These are phyloP conservation scores for Neurospora sp. DNA, from an alignment of 495 filamentous ascomycete species.

Conservation along the genomic window DNA sequence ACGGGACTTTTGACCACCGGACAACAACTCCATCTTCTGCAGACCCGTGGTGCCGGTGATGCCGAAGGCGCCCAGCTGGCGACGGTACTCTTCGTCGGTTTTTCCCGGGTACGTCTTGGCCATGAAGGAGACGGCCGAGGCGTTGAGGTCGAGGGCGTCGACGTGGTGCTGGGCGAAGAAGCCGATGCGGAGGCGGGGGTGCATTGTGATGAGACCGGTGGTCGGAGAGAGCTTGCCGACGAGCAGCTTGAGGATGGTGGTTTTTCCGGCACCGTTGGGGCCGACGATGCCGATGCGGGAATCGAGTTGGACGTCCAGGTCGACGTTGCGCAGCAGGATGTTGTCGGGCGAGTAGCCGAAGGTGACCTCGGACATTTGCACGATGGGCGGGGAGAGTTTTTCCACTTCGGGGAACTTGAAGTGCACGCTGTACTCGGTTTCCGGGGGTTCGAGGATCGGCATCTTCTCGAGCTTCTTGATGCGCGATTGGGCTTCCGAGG, in stretches of 20 bases:
- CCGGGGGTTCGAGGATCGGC: slow-evolving; percentile 82
- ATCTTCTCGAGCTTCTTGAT: slow-evolving; percentile 99
- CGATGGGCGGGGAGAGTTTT: slow-evolving; percentile 92
- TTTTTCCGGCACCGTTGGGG: slow-evolving; percentile 98
- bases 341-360: slow-evolving; percentile 84
- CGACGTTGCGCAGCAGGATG: slow-evolving; percentile 72
- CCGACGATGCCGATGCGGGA: slow-evolving; percentile 97
- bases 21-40: slow-evolving; percentile 90
- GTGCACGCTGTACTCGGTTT: slow-evolving; percentile 90
- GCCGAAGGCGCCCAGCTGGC: slow-evolving; percentile 93
- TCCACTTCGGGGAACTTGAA: slow-evolving; percentile 98
- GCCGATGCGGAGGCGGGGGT: slow-evolving; percentile 79
- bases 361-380: slow-evolving; percentile 87
- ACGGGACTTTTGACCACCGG: slow-evolving; percentile 95
- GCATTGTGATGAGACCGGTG: slow-evolving; percentile 70
- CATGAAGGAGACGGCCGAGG: slow-evolving; percentile 90
- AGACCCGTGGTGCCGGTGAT: slow-evolving; percentile 96
- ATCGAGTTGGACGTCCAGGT: slow-evolving; percentile 94
- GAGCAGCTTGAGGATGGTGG: slow-evolving; percentile 87
- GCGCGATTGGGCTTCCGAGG: slow-evolving; percentile 91
- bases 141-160: slow-evolving; percentile 84
- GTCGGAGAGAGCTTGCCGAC: slow-evolving; percentile 75
- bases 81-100: slow-evolving; percentile 92
- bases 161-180: slow-evolving; percentile 99
- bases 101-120: slow-evolving; percentile 80